These are phyloP conservation scores for Sechiopsis laciniata DNA, from an alignment of 306 rosid genomes.

Conservation along the genomic window DNA sequence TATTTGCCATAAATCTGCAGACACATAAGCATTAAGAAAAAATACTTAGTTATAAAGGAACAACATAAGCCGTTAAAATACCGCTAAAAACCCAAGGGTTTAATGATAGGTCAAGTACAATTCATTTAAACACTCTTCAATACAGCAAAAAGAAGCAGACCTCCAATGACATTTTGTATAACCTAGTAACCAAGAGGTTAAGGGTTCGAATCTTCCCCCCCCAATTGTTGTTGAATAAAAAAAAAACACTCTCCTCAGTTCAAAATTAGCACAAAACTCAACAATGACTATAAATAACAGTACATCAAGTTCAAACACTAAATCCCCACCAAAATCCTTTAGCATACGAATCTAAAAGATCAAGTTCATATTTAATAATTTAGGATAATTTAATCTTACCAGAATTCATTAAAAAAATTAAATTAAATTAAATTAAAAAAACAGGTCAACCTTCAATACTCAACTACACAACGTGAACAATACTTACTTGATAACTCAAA, in stretches of 20 bases:
- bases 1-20: slow-evolving; percentile 8
- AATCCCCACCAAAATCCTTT: neutral
- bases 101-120: neutral
- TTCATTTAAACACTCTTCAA: too few relatives aligned
- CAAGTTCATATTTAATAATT: neutral
- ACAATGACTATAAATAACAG: neutral
- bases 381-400: neutral
- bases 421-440: too few relatives aligned
- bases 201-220: too few relatives aligned
- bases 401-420: too few relatives aligned
- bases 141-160: too few relatives aligned
- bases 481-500: neutral
- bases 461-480: too few relatives aligned
- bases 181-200: too few relatives aligned
- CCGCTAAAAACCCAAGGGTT: neutral
- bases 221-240: too few relatives aligned
- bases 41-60: neutral
- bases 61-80: neutral
- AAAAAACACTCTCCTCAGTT: neutral
- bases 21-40: neutral
- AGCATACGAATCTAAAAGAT: neutral
- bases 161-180: too few relatives aligned
- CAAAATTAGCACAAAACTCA: neutral
- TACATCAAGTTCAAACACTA: neutral
- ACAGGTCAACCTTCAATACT: too few relatives aligned